Percentiles rank a stretch among this genome's conserved stretches.
Conservation (phyloP, 2,329 filamentous ascomycete genomes). For the Pseudopyricularia javanii region DNA sequence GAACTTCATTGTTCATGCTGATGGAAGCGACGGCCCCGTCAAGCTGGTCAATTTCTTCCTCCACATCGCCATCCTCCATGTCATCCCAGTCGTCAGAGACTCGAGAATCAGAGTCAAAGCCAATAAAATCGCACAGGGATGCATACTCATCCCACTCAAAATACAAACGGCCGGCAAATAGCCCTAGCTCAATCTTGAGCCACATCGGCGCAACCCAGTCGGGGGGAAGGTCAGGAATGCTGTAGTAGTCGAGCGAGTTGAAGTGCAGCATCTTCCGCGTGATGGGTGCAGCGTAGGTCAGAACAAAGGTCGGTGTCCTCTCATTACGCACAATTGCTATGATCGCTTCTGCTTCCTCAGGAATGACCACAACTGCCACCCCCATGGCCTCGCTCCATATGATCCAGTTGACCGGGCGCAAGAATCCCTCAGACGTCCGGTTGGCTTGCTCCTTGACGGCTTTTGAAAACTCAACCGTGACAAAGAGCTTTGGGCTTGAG, state of each 20-base stretch:
- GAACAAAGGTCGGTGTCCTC: conserved; percentile 24
- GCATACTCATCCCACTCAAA: conserved; percentile 36
- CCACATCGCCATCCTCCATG: conserved; percentile 3
- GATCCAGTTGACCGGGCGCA: conserved; percentile 47
- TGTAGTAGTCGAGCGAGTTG: conserved; percentile 38
- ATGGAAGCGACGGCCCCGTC: not conserved
- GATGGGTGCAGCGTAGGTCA: conserved; percentile 47
- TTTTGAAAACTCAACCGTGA: conserved; percentile 18
- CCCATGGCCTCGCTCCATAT: conserved; percentile 36
- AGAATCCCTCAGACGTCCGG: conserved; percentile 8
- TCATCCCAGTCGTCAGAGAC: conserved; percentile 5
- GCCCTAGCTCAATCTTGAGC: conserved; percentile 45
- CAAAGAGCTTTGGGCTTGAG: not conserved
- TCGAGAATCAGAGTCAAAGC: conserved; percentile 1
- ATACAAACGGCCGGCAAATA: conserved; percentile 50
- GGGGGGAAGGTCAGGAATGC: conserved; percentile 31
- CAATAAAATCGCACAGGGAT: conserved; percentile 18
- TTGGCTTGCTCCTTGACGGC: conserved; percentile 6
- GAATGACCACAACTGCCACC: conserved; percentile 43
- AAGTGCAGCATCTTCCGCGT: conserved; percentile 49
- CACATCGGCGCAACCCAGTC: conserved; percentile 32
- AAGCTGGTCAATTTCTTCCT: not conserved
- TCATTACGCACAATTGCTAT: conserved; percentile 27
- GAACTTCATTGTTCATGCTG: not conserved
- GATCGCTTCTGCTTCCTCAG: conserved; percentile 48